A percentile compares a stretch with the other conserved stretches of the same genome.
Conservation (phyloP, 371 early-diverging fungal species). For the Entomophthora muscae region DNA sequence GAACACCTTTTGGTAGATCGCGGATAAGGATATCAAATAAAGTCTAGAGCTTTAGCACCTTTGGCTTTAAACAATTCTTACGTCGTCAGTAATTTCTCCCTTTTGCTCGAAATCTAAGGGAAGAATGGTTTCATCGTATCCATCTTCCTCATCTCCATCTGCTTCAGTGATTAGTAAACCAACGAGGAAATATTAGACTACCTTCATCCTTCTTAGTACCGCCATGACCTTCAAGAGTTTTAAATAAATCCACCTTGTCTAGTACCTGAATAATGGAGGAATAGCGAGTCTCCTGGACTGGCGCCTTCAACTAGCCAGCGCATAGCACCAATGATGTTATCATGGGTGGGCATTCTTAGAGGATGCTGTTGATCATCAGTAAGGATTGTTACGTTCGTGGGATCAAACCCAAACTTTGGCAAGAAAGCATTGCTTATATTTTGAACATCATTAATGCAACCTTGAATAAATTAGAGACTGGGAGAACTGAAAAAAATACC, state of each 20-base stretch:
- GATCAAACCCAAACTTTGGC: constrained; percentile 21
- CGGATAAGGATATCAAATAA: constrained; percentile 31
- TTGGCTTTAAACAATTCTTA: neutral
- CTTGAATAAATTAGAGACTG: constrained; percentile 13
- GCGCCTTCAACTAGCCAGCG: constrained; percentile 38
- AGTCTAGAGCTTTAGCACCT: constrained; percentile 13
- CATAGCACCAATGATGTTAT: constrained; percentile 37
- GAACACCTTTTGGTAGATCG: constrained; percentile 30
- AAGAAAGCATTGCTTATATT: constrained; percentile 28
- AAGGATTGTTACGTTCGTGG: constrained; percentile 23
- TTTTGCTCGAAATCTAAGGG: constrained; percentile 35
- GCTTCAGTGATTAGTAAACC: constrained; percentile 18
- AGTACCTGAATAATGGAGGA: constrained; percentile 30
- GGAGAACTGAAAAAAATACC: no score
- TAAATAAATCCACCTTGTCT: neutral
- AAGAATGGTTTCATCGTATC: constrained; percentile 38
- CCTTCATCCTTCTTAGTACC: neutral
- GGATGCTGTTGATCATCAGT: constrained; percentile 36
- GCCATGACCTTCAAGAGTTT: constrained; percentile 20
- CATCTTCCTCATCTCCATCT: constrained; percentile 37
- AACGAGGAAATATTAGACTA: constrained; percentile 8
- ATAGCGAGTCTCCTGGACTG: constrained; percentile 33
- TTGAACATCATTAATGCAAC: constrained; percentile 44
- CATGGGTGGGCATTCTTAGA: constrained; percentile 25
- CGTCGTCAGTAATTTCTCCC: constrained; percentile 42